Percentiles rank a stretch among this genome's conserved stretches.
Conservation (phyloP, 768 basidiomycete genomes). For the Pleurotus cornucopiae region DNA sequence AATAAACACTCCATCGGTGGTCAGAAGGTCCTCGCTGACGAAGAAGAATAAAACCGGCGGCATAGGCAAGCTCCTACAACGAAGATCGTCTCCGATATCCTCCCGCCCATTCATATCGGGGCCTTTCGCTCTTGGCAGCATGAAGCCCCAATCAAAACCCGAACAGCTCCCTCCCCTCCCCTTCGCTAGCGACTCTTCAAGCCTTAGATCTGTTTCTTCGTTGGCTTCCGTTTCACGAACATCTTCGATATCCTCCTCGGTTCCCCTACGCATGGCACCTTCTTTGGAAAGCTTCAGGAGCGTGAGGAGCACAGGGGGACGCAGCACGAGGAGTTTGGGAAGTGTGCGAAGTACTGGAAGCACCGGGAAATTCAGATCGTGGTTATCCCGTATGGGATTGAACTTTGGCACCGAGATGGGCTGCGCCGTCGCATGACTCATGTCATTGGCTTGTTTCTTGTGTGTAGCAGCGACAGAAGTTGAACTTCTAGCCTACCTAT, state of each 20-base stretch:
- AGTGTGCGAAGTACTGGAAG: slow-evolving; percentile 39
- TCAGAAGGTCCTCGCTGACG: neutral
- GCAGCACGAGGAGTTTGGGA: slow-evolving; percentile 39
- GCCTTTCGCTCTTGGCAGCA: slow-evolving; percentile 38
- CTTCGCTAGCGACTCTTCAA: neutral
- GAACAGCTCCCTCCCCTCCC: slow-evolving; percentile 5
- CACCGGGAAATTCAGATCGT: slow-evolving; percentile 33
- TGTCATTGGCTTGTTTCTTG: neutral
- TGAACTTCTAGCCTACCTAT: no score
- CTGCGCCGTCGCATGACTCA: slow-evolving; percentile 6
- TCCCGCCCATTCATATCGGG: slow-evolving; percentile 37
- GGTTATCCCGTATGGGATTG: slow-evolving; percentile 31
- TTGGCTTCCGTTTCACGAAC: neutral
- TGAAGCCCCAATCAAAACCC: neutral
- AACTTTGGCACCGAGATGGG: slow-evolving; percentile 15
- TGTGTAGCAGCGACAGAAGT: no score
- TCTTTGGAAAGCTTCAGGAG: slow-evolving; percentile 47
- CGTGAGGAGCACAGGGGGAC: slow-evolving; percentile 31
- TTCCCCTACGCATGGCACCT: slow-evolving; percentile 29
- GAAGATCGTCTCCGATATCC: slow-evolving; percentile 22
- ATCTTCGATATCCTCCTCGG: slow-evolving; percentile 3
- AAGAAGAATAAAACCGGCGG: slow-evolving; percentile 1
- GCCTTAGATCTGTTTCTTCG: slow-evolving; percentile 4
- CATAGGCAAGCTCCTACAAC: slow-evolving; percentile 24
- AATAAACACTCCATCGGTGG: slow-evolving; percentile 4